Base-by-base conservation (phyloP, 2,329 filamentous ascomycete genomes). In the Fusarium tupiense region DNA sequence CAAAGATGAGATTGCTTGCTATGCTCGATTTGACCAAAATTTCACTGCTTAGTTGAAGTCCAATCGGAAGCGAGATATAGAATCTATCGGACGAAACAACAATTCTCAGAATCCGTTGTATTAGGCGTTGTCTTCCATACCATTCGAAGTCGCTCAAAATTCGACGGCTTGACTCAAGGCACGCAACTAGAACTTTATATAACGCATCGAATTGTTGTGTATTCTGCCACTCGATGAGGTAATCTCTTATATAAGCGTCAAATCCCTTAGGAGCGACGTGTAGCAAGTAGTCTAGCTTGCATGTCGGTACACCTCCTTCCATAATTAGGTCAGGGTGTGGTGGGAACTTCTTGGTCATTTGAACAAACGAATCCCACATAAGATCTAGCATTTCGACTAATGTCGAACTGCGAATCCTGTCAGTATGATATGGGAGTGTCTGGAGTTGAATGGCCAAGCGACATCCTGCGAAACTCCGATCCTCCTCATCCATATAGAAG, bases 11-110 rank as follows among this genome's bases (percentile, higher is more conserved):
- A 44, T 4, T 2, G 16, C 3, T 12, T 5, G 43, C 16, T 8
- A 44, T 12, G 10, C 16, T 24, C 6, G 16, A 6, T 4, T 44
- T 44, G 4, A 19, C 43, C n/a, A 24, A 5, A 8, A n/a, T 44
- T 19, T 19, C 1, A 4, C 6, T 19, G 2, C 43, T 44, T 5
- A 44, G 4, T 5, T 19, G n/a, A 0, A 5, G 16, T 4, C 16
- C n/a, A 0, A 1, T 24, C 4, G n/a, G n/a, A 19, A 0, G 2
- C 10, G 10, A 44, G 5, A 44, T 8, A 19, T 6, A 6, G 10
- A 24, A 19, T 8, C 5, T 12, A n/a, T n/a, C n/a, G n/a, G n/a
- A n/a, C n/a, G n/a, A n/a, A n/a, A n/a, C n/a, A n/a, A n/a, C n/a
- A n/a, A n/a, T n/a, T n/a, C n/a, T n/a, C n/a, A n/a, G n/a, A n/a